Evolutionary conservation across 2,329 filamentous ascomycete genomes (phyloP).

Genomic region (Calonectria ilicicola): DNA sequence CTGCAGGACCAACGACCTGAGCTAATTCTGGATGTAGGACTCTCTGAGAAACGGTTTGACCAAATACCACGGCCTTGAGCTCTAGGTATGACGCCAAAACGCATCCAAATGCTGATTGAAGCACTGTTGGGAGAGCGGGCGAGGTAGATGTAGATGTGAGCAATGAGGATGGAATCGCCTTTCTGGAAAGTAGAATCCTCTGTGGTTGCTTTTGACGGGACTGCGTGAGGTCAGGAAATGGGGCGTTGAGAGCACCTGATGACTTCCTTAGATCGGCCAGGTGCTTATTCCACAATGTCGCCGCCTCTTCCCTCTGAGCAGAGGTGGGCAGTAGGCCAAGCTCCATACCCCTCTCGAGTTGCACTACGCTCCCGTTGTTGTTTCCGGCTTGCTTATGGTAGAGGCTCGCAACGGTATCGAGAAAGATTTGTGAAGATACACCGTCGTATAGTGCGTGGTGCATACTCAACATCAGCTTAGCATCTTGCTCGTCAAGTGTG

Average conservation of each 20-base stretch:
- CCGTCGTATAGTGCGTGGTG: neutral
- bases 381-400: neutral
- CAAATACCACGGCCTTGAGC: neutral
- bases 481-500: neutral
- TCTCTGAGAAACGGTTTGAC: neutral
- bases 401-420: neutral
- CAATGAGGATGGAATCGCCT: neutral
- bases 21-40: neutral
- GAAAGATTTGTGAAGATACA: neutral
- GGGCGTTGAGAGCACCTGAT: neutral
- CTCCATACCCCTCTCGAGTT: neutral
- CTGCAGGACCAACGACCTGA: neutral
- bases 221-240: neutral
- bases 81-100: neutral
- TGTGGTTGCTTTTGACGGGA: neutral
- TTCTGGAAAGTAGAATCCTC: neutral
- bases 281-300: neutral
- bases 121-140: neutral
- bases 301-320: neutral
- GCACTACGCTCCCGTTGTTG: neutral
- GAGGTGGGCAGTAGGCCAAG: neutral
- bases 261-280: neutral
- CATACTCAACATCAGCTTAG: neutral
- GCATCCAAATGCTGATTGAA: neutral
- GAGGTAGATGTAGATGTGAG: neutral